Evolutionary conservation across 495 filamentous ascomycete genomes (phyloP), one percentile per base, ranked within the genome.

Genomic region (Extremus antarcticus): DNA sequence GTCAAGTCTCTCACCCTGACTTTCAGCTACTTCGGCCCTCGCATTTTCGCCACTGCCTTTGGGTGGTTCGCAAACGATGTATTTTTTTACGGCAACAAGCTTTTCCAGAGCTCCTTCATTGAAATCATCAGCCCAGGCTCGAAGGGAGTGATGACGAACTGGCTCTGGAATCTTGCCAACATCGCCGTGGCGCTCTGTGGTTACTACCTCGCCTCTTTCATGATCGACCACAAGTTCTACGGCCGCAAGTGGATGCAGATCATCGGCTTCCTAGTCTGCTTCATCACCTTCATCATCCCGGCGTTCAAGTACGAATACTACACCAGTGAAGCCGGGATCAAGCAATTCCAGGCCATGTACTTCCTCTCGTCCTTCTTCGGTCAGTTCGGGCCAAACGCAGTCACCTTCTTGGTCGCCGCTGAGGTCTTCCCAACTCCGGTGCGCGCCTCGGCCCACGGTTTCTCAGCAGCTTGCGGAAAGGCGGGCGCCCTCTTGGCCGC

Each of bases 1-100:
- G 70, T 82, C n/a, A 66, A 84, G 56, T 92, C 90, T 13, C 77
- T 95, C 23, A 76, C 76, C 43, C 63, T 88, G 54, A 87, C 86
- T 17, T 79, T 87, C 74, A 76, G 73, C 25, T 79, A 87, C 76
- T 95, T 94, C 51, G 86, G 87, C 43, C 80, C 81, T 46, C 87
- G 90, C 47, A 70, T 94, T 25, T 65, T 95, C n/a, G 90, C 88
- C 17, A 94, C 90, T 24, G 80, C 87, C 24, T 83, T 83, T 47
- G 78, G 78, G 16, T 95, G 90, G 89, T 95, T 86, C 67, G 82
- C 79, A 72, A 95, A 94, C 67, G 90, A 94, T 68, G 80, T 95
- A 19, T 94, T 95, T 78, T 95, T 95, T 74, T 95, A 95, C 70
- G 90, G 89, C 60, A 95, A 94, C 84, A 94, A 94, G 78, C 83